Percentiles rank a stretch among this genome's conserved stretches.
Conservation (phyloP, 257 asterid genomes). For the Primulina eburnea region DNA sequence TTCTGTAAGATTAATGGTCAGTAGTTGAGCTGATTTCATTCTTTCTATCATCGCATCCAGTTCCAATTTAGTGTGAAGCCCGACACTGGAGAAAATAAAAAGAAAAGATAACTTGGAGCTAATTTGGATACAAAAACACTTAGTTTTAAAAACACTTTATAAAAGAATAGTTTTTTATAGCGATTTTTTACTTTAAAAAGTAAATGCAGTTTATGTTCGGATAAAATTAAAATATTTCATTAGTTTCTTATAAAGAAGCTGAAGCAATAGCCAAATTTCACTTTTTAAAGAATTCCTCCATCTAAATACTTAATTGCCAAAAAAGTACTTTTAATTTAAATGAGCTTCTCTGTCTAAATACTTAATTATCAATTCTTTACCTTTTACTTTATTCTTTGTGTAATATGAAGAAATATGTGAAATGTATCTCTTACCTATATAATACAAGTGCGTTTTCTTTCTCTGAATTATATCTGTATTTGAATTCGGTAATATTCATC, state of each 20-base stretch:
- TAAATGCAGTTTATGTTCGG: constrained; percentile 6
- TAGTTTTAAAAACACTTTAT: neutral
- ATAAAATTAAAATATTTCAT: neutral
- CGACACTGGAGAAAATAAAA: constrained; percentile 55
- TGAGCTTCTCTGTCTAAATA: neutral
- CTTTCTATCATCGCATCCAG: constrained; percentile 64
- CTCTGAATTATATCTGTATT: constrained; percentile 67
- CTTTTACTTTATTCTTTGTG: neutral
- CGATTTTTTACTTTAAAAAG: neutral
- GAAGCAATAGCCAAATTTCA: neutral
- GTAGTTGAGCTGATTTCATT: constrained; percentile 51
- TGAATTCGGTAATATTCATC: constrained; percentile 79
- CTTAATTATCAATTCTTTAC: neutral
- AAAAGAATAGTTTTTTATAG: neutral
- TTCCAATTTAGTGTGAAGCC: constrained; percentile 72
- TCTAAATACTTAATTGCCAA: neutral
- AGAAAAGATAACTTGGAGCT: neutral
- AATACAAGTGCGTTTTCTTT: constrained; percentile 68
- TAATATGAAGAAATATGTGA: constrained; percentile 17
- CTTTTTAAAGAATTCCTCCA: neutral
- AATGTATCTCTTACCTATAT: constrained; percentile 59
- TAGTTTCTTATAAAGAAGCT: neutral
- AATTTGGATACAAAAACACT: neutral
- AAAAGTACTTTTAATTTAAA: too few relatives aligned
- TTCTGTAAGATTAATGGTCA: constrained; percentile 65